Percentiles rank a stretch among this genome's conserved stretches.
Conservation (phyloP, 1,139 yeast species). For the Candida tetrigidarum region DNA sequence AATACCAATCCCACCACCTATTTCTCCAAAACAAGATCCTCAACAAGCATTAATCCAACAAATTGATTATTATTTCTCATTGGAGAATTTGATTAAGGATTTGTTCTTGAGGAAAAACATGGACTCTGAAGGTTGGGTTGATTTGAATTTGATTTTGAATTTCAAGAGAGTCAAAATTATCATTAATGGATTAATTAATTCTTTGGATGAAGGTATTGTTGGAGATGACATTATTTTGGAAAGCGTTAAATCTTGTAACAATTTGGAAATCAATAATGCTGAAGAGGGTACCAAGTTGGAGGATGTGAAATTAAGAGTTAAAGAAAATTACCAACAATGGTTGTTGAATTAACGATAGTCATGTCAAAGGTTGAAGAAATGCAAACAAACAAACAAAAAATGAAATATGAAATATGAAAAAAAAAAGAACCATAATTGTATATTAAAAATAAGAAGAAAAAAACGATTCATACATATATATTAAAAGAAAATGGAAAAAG, state of each 20-base stretch:
- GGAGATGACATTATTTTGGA: conserved; percentile 33
- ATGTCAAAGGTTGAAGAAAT: no score
- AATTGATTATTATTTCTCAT: conserved; percentile 86
- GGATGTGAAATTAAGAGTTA: conserved; percentile 46
- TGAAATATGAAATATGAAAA: not conserved
- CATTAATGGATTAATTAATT: conserved; percentile 43
- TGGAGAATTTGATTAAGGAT: conserved; percentile 86
- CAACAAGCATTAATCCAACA: conserved; percentile 60
- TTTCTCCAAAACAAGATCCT: conserved; percentile 53
- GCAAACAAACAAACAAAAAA: not conserved
- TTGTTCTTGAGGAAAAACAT: conserved; percentile 76
- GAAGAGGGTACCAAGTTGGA: conserved; percentile 31
- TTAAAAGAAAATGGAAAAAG: not conserved
- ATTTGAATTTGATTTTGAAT: conserved; percentile 61
- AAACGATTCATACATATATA: not conserved
- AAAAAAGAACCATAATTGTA: not conserved
- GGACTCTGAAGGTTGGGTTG: conserved; percentile 75
- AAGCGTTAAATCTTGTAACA: conserved; percentile 39
- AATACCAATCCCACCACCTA: conserved; percentile 50
- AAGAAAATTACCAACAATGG: conserved; percentile 48
- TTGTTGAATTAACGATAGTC: conserved; percentile 24
- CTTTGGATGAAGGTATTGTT: conserved; percentile 25
- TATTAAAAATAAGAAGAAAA: not conserved
- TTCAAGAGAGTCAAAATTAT: conserved; percentile 75
- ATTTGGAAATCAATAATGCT: conserved; percentile 41